phyloP scores from a whole-genome alignment of 306 rosid genomes.

The Inga laurina region DNA sequence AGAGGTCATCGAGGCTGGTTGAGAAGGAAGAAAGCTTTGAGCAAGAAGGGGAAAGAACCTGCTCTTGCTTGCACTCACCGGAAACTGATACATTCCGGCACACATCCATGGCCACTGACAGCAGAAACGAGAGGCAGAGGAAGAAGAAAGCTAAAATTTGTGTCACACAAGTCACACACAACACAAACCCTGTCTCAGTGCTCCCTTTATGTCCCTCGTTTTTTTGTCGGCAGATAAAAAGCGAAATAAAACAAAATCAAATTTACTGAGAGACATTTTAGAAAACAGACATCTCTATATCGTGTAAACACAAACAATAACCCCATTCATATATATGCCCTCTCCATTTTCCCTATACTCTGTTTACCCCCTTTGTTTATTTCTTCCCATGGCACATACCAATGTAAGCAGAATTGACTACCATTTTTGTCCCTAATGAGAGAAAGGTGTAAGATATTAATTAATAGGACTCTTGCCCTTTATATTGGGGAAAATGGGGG shows the following conservation, averaged over 20 bases:
- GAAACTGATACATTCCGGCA: conserved; percentile 45
- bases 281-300: conserved; percentile 39
- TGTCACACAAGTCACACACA: conserved; percentile 20
- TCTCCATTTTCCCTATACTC: neutral
- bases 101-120: conserved; percentile 32
- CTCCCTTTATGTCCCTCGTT: conserved; percentile 41
- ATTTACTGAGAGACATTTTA: conserved; percentile 35
- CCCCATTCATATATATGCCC: neutral
- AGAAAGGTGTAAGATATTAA: neutral
- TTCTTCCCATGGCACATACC: neutral
- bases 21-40: conserved; percentile 23
- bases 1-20: conserved; percentile 37
- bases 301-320: conserved; percentile 19
- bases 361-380: conserved; percentile 4
- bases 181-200: neutral
- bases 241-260: conserved; percentile 32
- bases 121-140: neutral
- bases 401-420: neutral
- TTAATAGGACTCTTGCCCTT: neutral
- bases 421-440: neutral
- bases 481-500: conserved; percentile 1
- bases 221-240: conserved; percentile 68
- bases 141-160: conserved; percentile 7
- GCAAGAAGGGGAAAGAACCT: conserved; percentile 22
- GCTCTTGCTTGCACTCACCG: conserved; percentile 32